These are phyloP conservation scores for Pseudoneurospora amorphoporcata DNA, from an alignment of 495 filamentous ascomycete genomes.

Conservation along the genomic window DNA sequence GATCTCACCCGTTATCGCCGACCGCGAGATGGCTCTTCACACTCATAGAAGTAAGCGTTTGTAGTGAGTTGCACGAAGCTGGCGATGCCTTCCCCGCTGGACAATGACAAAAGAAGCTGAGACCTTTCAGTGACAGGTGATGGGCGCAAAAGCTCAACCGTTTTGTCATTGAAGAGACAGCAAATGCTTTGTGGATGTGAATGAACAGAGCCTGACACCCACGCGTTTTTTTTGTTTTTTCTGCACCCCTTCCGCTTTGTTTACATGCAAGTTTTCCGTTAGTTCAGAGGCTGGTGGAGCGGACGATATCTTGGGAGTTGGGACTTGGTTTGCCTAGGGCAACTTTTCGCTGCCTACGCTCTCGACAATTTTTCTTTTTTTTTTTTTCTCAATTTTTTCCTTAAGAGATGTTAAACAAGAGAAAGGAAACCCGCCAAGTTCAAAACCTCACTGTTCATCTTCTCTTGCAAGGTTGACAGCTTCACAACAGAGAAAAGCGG, in stretches of 20 bases:
- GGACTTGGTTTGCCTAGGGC: not conserved
- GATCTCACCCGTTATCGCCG: not conserved
- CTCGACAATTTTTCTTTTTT: not conserved
- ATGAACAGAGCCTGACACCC: not conserved
- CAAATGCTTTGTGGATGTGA: not conserved
- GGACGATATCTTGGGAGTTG: not conserved
- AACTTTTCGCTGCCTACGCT: not conserved
- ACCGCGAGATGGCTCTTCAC: not conserved
- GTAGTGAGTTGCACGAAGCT: not conserved
- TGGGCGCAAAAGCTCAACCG: no score
- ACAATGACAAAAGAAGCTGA: no score
- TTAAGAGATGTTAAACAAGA: not conserved
- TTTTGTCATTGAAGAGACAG: not conserved
- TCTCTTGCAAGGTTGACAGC: not conserved
- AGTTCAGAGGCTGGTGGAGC: not conserved
- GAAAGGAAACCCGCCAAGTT: not conserved
- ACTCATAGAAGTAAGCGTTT: not conserved
- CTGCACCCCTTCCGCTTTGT: not conserved
- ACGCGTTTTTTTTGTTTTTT: no score
- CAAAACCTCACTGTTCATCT: not conserved
- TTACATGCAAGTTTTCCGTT: not conserved
- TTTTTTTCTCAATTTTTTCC: no score
- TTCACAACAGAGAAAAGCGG: not conserved
- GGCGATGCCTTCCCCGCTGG: no score
- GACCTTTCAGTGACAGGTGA: no score